These are phyloP conservation scores for Alternaria ventricosa DNA, from an alignment of 2,329 filamentous ascomycete genomes.

Conservation along the genomic window DNA sequence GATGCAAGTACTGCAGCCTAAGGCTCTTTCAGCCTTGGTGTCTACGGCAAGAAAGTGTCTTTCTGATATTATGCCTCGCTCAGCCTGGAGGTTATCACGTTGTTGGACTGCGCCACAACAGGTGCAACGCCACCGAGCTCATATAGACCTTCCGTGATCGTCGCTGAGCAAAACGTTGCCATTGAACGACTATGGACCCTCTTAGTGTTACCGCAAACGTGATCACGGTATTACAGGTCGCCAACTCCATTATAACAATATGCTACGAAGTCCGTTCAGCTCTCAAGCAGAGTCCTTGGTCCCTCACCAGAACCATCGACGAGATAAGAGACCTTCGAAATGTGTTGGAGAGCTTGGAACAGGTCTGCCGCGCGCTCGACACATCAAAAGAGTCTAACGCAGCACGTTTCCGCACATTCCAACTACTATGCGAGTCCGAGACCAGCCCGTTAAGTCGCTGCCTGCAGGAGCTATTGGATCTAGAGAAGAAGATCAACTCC, in stretches of 20 bases:
- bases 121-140: background rate
- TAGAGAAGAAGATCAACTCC: background rate
- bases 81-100: background rate
- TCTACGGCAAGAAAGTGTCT: background rate
- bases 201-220: background rate
- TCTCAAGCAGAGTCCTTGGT: background rate
- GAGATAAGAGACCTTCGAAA: background rate
- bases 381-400: background rate
- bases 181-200: background rate
- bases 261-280: background rate
- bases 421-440: background rate
- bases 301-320: background rate
- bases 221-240: background rate
- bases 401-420: background rate
- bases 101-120: background rate
- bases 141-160: background rate
- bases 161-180: background rate
- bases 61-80: background rate
- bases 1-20: background rate
- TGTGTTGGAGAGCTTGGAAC: background rate
- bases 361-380: background rate
- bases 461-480: background rate
- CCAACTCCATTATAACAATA: background rate
- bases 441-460: background rate
- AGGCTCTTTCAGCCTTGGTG: background rate